Base-by-base conservation (phyloP, 148 eudicot species). In the Rhododendron molle region DNA sequence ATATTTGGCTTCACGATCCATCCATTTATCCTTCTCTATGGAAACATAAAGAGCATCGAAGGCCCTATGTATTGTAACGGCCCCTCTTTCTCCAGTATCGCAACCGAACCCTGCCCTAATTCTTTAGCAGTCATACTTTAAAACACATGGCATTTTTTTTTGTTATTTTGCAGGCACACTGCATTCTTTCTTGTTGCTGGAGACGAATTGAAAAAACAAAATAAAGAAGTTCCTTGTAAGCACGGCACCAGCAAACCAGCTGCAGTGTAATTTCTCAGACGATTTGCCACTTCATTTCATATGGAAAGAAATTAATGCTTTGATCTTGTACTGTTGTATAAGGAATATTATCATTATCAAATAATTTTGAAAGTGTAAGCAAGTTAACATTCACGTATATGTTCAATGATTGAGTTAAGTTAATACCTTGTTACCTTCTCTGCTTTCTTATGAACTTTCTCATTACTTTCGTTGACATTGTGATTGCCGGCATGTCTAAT, bases 131-230 rank as follows among this genome's bases (percentile, higher is more conserved):
- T 71, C 67, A 56, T 54, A 52, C 47, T 32, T 10, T 13, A 21
- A 11, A 32, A 32, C 54, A 26, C 28, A 60, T 78, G 40, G 26
- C 67, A 32, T 32, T 12, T 12, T n/a, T n/a, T 18, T 12, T 85
- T 58, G 44, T 86, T 44, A 71, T 38, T 87, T 44, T 71, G 47
- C 87, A 97, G 98, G 94, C 98, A 97, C 91, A 95, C 98, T 6
- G 98, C 99, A 40, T 94, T 88, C 88, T 97, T 97, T 86, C 95
- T 97, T 8, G 99, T 97, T 30, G 99, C 99, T 34, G 98, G 99
- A 85, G 93, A 94, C 67, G 95, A 97, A 89, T 76, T 97, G 90
- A 95, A 94, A 90, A 83, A 92, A 30, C 90, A 79, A 82, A 92
- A 87, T 77, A 86, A 89, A 84, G 89, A 89, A 73, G 88, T 86